Conservation (phyloP, 2,329 filamentous ascomycete species). For the Botryotinia narcissicola region DNA sequence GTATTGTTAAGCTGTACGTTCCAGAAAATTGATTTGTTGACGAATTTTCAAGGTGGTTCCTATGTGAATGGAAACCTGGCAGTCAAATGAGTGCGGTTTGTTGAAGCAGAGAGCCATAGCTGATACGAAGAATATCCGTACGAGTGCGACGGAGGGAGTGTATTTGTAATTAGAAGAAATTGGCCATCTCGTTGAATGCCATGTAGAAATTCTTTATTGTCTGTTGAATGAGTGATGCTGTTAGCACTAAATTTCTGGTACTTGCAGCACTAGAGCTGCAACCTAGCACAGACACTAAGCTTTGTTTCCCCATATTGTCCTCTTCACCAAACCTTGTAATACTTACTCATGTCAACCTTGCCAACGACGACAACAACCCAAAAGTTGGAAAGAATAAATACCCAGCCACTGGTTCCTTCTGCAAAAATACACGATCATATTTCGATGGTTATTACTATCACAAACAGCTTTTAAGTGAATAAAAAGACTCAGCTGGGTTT, state of each 20-base stretch:
- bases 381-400: neutral
- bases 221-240: neutral
- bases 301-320: neutral
- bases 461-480: neutral
- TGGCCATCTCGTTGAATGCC: neutral
- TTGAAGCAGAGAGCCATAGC: neutral
- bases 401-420: neutral
- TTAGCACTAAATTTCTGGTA: neutral
- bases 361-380: neutral
- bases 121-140: neutral
- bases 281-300: neutral
- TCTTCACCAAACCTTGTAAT: neutral
- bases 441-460: neutral
- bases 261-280: neutral
- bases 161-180: neutral
- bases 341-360: neutral
- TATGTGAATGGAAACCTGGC: neutral
- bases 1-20: neutral
- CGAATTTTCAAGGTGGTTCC: neutral
- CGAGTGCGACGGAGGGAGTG: too few relatives aligned
- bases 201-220: neutral
- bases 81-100: neutral
- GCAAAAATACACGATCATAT: too few relatives aligned
- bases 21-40: neutral
- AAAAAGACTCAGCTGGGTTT: neutral